These are phyloP conservation scores for Fusarium neocosmosporiellum DNA, from an alignment of 2,329 filamentous ascomycete genomes.

Conservation along the genomic window DNA sequence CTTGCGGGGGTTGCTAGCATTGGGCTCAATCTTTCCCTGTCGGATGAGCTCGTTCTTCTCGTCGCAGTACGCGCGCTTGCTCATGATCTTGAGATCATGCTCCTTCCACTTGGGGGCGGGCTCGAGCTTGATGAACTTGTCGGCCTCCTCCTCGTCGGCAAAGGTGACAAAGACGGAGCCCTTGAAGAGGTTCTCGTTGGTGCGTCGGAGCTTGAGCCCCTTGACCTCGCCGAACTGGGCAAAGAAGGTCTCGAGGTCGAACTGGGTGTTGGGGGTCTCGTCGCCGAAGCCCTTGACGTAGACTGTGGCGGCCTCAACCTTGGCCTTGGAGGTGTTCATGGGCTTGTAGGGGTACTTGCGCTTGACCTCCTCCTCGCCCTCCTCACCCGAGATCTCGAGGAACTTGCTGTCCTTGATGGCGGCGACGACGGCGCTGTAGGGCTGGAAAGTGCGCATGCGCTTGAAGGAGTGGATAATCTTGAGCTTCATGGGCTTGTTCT, in stretches of 20 bases:
- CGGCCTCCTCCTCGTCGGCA: constrained; percentile 78
- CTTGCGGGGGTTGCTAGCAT: constrained; percentile 52
- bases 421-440: constrained; percentile 83
- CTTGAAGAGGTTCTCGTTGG: constrained; percentile 82
- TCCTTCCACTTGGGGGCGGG: constrained; percentile 88
- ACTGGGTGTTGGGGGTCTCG: constrained; percentile 85
- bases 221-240: constrained; percentile 81
- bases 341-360: constrained; percentile 80
- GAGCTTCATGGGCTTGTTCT: constrained; percentile 85
- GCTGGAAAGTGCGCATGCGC: constrained; percentile 95
- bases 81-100: constrained; percentile 82
- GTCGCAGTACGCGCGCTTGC: constrained; percentile 88
- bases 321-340: constrained; percentile 68
- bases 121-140: constrained; percentile 83
- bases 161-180: constrained; percentile 98
- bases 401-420: constrained; percentile 82
- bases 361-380: constrained; percentile 77
- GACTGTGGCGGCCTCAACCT: constrained; percentile 78
- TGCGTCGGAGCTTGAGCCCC: constrained; percentile 87
- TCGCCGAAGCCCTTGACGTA: constrained; percentile 96
- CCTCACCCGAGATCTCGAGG: constrained; percentile 78
- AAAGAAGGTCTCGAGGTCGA: constrained; percentile 95
- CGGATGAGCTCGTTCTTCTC: constrained; percentile 79
- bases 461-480: constrained; percentile 87
- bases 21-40: constrained; percentile 75